Base-by-base conservation (phyloP, 176 grass and related monocot genomes). In the Oropetium thomaeum region DNA sequence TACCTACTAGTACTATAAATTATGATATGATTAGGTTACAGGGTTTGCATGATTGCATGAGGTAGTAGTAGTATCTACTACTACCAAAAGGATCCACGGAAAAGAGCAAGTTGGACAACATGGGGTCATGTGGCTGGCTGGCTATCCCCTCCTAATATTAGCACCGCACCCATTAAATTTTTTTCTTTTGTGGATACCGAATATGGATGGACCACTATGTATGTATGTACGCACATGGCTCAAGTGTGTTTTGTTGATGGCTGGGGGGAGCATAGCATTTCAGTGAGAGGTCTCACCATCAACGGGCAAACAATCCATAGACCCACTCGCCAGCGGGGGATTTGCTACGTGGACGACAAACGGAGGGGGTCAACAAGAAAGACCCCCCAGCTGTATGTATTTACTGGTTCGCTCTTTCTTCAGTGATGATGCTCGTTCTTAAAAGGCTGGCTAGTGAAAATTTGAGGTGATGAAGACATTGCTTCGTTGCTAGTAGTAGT, bases 241-340 rank as follows among this genome's bases (percentile, higher is more conserved):
- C 83, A 42, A 52, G 55, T 74, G 76, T 53, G 55, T 48, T 61
- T n/a, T n/a, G n/a, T n/a, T n/a, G n/a, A n/a, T n/a, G 40, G 70
- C 33, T 32, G 63, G 70, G 76, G 69, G 69, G 17, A 80, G 70
- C 70, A 62, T 75, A 62, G 83, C 83, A 80, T 86, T 86, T 69
- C n/a, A 51, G 49, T 10, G 40, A n/a, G 40, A 17, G 76, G 41
- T 41, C 52, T 85, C 69, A 40, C 38, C 23, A 67, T 79, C 61
- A 51, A 66, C 39, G 29, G 23, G 76, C 76, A 53, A 43, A 61
- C 69, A 86, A 51, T 33, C 1, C 4, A 57, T 29, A 16, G 32
- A 75, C 13, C 49, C 76, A 51, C 58, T 63, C 70, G n/a, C n/a
- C n/a, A 42, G 44, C 43, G 33, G 44, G 10, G 28, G 35, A 57